Base-by-base conservation (phyloP, 2,329 filamentous ascomycete genomes). In the Zasmidium cellare region DNA sequence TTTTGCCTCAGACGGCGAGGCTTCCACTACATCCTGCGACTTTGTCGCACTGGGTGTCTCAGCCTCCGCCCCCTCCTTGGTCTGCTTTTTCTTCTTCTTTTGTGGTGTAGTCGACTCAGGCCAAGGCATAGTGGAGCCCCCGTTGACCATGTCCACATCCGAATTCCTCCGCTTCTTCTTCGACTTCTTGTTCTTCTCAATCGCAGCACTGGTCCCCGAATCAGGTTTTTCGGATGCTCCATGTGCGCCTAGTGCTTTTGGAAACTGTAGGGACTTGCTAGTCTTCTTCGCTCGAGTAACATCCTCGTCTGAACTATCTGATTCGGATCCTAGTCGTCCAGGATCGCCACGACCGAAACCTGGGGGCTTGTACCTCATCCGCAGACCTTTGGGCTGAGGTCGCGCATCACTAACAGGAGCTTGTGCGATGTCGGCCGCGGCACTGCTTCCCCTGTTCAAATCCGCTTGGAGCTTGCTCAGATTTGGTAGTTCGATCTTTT, bases 371-470 rank as follows among this genome's bases (percentile, higher is more conserved):
- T 84, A 91, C 31, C 88, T 84, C 73, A 86, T 82, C 67, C 82
- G 85, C 54, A 92, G 75, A 6, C 85, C 87, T 66, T 82, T 80
- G 1, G 89, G 88, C 71, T 92, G 89, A 47, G 83, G 78, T 58
- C 87, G 83, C 50, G 84, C 77, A 1, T 80, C 72, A 58, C 78
- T 84, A 56, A 81, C 76, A 3, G 81, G 75, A 2, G 80, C 76
- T 49, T 79, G 76, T 20, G 77, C 79, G 22, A 77, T 73, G 56
- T 73, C 73, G 9, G 72, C 75, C 18, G 76, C 73, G 14, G 74
- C 74, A 57, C 69, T 71, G 41, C 74, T 76, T 3, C 75, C 75
- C 11, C 71, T 74, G 55, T 72, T 70, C 49, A 59, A 72, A 65
- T 71, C 76, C 60, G 71, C 76, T 73, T 72, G 80, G 61, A 68